A percentile compares a stretch with the other conserved stretches of the same genome.
These are phyloP conservation scores for Cadophora sp. DNA, from an alignment of 2,329 filamentous ascomycete genomes.

Conservation along the genomic window DNA sequence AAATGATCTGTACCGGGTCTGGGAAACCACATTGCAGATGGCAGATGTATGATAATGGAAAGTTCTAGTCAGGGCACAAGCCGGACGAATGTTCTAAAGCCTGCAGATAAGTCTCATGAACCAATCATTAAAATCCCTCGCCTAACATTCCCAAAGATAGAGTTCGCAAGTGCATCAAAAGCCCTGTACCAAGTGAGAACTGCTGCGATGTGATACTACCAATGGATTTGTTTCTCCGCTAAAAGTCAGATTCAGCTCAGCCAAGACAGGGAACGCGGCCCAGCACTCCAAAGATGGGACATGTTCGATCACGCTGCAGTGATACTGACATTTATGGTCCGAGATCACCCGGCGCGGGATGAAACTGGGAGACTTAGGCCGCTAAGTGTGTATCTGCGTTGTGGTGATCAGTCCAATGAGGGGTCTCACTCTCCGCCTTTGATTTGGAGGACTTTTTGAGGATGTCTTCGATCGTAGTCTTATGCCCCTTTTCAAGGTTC, in stretches of 20 bases:
- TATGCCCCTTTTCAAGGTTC: conserved; percentile 1
- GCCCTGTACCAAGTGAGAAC: not conserved
- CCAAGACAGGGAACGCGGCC: not conserved
- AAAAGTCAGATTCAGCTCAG: not conserved
- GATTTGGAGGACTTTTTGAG: not conserved
- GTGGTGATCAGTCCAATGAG: not conserved
- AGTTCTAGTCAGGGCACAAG: not conserved
- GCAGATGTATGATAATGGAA: not conserved
- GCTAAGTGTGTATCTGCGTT: conserved; percentile 7
- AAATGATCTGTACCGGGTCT: not conserved
- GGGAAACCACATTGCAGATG: not conserved
- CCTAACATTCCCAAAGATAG: too few relatives aligned
- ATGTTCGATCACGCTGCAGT: too few relatives aligned
- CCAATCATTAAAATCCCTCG: too few relatives aligned
- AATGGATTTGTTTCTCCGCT: not conserved
- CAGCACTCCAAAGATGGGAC: not conserved
- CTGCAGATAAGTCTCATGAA: too few relatives aligned
- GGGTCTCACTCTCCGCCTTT: not conserved
- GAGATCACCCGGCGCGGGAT: not conserved
- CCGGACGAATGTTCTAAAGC: too few relatives aligned
- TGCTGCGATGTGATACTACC: not conserved
- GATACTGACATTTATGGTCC: too few relatives aligned
- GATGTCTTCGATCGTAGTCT: conserved; percentile 1
- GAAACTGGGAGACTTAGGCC: not conserved
- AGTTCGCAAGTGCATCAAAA: not conserved